Evolutionary conservation across 192 early-diverging fungal species (phyloP), one percentile per base, ranked within the genome.

Genomic region (Dimargaris cristalligena): DNA sequence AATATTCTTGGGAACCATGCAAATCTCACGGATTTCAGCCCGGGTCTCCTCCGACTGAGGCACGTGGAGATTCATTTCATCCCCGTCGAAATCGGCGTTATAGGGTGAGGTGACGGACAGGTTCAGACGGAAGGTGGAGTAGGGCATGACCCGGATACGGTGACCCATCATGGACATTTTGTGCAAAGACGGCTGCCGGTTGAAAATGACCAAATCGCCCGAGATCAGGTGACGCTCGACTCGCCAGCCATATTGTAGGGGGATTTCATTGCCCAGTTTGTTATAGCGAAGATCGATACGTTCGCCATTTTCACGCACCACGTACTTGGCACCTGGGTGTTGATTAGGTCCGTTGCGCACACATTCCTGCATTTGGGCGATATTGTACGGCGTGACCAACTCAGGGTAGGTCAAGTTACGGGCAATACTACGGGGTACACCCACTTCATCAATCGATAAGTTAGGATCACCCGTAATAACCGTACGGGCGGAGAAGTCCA

Each of bases 121-220:
- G 61, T 97, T 99, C 34, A 99, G 74, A 23, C 95, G 83, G 80
- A 99, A 99, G 10, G 95, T 99, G 28, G 92, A 97, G 72, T 93
- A 96, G 3, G 95, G 95, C 95, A 99, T 96, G 38, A 99, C 90
- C 62, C 88, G 86, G 56, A 95, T 87, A 34, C 78, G 74, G 70
- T 99, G 95, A 9, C 92, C 95, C 95, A 99, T 99, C 95, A 99
- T 99, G 65, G 90, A 93, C 93, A 96, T 96, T 69, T 99, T 99
- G 75, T 99, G 95, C 55, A 99, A 74, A 44, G 89, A 92, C 8
- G 95, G 95, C 75, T 99, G 95, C 52, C 95, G 92, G 71, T 99
- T 99, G 78, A 99, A 99, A 64, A 99, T 95, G 60, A 99, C 84
- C 33, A 94, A 80, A 66, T 99, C 95, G 51, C 86, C 89, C 65